A percentile compares a stretch with the other conserved stretches of the same genome.
phyloP scores from a whole-genome alignment of 208 protist genomes.

The Acanthamoeba sp. region DNA sequence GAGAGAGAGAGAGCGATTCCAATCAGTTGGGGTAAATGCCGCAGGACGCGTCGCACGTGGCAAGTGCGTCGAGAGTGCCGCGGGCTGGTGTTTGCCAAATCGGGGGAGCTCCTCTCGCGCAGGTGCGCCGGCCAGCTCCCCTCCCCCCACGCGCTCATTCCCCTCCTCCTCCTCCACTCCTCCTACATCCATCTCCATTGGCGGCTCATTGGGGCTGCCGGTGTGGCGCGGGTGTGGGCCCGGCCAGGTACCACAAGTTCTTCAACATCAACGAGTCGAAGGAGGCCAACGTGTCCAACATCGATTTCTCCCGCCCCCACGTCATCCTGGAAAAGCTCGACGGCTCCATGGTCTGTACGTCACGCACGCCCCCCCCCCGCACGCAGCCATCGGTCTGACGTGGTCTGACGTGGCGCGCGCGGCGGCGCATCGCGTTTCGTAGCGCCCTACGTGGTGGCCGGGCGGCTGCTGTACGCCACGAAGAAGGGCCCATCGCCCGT shows the following conservation, averaged over 20 bases:
- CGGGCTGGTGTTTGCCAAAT: conserved; percentile 17
- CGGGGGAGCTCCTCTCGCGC: conserved; percentile 15
- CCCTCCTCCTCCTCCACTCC: neutral
- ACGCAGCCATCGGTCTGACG: no score
- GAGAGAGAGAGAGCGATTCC: no score
- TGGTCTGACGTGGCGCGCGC: no score
- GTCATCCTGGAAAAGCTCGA: conserved; percentile 56
- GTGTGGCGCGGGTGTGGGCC: no score
- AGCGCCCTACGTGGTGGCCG: conserved; percentile 4
- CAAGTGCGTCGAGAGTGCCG: neutral
- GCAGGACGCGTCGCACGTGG: neutral
- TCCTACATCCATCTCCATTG: neutral
- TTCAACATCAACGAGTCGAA: conserved; percentile 38
- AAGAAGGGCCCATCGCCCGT: conserved; percentile 50
- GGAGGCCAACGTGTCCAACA: neutral
- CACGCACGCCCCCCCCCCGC: no score
- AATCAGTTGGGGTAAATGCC: no score
- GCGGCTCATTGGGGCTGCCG: neutral
- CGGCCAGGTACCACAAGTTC: conserved; percentile 53
- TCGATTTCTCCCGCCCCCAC: conserved; percentile 20
- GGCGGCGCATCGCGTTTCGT: neutral
- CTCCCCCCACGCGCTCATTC: neutral
- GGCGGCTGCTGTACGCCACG: conserved; percentile 14
- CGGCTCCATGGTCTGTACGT: conserved; percentile 40
- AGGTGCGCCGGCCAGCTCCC: no score